A percentile compares a stretch with the other conserved stretches of the same genome.
phyloP scores from a whole-genome alignment of 331 rosid genomes.

The Spiraea crenata region DNA sequence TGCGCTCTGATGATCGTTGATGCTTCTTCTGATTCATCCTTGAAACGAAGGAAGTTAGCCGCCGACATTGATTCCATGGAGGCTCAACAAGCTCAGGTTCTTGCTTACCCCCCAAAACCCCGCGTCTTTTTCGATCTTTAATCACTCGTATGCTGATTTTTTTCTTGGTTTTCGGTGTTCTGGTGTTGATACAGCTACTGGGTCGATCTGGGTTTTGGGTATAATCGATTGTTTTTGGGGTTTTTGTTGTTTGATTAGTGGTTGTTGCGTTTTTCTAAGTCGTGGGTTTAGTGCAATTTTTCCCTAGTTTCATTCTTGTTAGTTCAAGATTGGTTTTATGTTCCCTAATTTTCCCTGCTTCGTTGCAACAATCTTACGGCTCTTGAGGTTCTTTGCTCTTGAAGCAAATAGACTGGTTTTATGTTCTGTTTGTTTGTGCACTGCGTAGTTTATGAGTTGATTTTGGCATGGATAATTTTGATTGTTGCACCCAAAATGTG shows the following conservation, averaged over 20 bases:
- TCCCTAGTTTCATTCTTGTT: neutral
- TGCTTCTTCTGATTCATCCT: conserved; percentile 31
- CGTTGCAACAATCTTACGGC: neutral
- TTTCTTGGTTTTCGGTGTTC: neutral
- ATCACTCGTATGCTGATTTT: neutral
- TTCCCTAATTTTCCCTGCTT: no score
- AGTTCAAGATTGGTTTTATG: neutral
- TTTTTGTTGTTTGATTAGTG: conserved; percentile 9
- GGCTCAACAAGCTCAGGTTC: conserved; percentile 57
- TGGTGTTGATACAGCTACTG: neutral
- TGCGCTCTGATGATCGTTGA: conserved; percentile 47
- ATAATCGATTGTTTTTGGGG: neutral
- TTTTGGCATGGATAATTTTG: neutral
- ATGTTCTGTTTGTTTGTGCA: neutral
- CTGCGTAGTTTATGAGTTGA: neutral
- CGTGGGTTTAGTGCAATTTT: conserved; percentile 14
- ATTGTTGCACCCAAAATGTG: neutral
- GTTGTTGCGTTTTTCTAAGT: neutral
- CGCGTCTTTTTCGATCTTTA: no score
- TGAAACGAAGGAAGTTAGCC: conserved; percentile 58
- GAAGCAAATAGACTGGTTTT: neutral
- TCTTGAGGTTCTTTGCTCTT: neutral
- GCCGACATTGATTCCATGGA: conserved; percentile 45
- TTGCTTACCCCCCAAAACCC: neutral
- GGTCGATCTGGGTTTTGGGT: conserved; percentile 37